These are phyloP conservation scores for Echinochloa phyllopogon DNA, from an alignment of 176 grass and related monocot genomes.

Conservation along the genomic window DNA sequence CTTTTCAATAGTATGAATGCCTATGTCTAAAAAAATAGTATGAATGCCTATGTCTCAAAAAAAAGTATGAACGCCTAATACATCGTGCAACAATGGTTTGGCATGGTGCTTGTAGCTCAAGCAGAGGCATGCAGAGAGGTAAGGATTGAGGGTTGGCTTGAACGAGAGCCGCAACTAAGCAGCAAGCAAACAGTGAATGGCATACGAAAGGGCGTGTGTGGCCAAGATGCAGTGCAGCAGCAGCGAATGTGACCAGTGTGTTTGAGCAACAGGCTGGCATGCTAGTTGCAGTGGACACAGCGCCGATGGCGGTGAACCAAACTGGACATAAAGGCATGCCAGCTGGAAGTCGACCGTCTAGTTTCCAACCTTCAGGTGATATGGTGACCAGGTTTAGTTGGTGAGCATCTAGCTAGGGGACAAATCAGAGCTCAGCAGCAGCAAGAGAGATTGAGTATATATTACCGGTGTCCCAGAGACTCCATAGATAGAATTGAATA, in stretches of 20 bases:
- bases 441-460: not conserved
- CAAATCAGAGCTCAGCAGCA: not conserved
- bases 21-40: not conserved
- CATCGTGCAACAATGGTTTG: slow-evolving; percentile 8
- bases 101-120: slow-evolving; percentile 9
- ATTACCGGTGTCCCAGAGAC: not conserved
- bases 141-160: not conserved
- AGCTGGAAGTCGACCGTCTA: not conserved
- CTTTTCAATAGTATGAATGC: not conserved
- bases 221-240: not conserved
- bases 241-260: not conserved
- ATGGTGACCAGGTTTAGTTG: not conserved
- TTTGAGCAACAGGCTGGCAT: not conserved
- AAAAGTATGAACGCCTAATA: not conserved
- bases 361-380: not conserved
- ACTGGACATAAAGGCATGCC: not conserved
- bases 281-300: not conserved
- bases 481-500: not conserved
- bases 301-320: not conserved
- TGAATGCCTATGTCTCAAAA: not conserved
- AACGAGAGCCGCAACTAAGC: not conserved
- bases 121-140: not conserved
- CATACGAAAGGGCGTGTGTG: not conserved
- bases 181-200: not conserved
- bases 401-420: not conserved